Base-by-base conservation (phyloP, 495 filamentous ascomycete species). In the Neurospora cerealis region DNA sequence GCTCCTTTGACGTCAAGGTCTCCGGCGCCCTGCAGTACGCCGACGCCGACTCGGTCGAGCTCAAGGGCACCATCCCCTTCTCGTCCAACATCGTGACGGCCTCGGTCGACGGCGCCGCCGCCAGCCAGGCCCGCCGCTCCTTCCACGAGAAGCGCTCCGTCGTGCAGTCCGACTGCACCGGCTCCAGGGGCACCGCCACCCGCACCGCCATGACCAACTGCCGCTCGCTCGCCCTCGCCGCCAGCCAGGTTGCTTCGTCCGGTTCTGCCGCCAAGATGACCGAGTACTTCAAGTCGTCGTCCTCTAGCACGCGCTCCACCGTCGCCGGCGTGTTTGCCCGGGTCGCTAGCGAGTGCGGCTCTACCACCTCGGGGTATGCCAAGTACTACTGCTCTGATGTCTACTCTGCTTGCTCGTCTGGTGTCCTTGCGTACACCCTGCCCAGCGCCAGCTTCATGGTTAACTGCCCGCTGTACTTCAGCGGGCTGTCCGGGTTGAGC, bases 231-330 rank as follows among this genome's bases (percentile, higher is more conserved):
- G 87, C 89, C 46, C 83, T 79, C 13, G 81, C 83, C n/a, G 89
- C 89, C 13, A 83, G 85, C n/a, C 76, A 77, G 4, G 88, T 88
- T 5, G 88, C 90, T 0, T 71, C 77, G 2, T 82, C 81, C 2
- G 89, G 88, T 21, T 80, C 80, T 1, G 81, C 86, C 21, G 73
- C 83, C 71, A 88, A 87, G 77, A 85, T 91, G 77, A 78, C 72
- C 13, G 88, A 90, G 73, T 91, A 90, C 80, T 92, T 91, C 86
- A 90, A 88, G 81, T 87, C 86, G 6, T 87, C 84, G n/a, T 73
- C 79, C 24, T 78, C 75, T 39, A 76, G 81, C 1, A 81, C 80
- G 2, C 83, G 87, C 40, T 83, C 76, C 66, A 81, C 79, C 15
- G 89, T 92, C 28, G 84, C 88, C 17, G 80, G 77, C 42, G 86